These are phyloP conservation scores for Teratosphaeriaceae sp. DNA, from an alignment of 2,329 filamentous ascomycete species.

Conservation along the genomic window DNA sequence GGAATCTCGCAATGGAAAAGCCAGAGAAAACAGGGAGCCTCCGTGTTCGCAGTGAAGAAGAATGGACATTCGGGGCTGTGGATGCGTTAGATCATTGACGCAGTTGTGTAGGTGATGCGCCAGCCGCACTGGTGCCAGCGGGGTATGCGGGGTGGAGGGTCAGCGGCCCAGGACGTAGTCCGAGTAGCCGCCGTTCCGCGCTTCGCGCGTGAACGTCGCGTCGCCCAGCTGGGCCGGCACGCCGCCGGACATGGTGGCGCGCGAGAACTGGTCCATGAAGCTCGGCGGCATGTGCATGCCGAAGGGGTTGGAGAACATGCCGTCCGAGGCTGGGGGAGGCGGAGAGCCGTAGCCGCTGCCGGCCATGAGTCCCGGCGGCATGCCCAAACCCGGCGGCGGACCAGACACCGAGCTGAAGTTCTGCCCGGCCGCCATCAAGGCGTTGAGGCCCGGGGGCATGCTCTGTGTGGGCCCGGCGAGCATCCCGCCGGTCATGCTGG, in stretches of 20 bases:
- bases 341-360: slow-evolving; percentile 12
- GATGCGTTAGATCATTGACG: not conserved
- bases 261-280: not conserved
- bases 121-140: not conserved
- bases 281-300: slow-evolving; percentile 6
- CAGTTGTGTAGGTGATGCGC: not conserved
- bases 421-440: slow-evolving; percentile 59
- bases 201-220: slow-evolving; percentile 1
- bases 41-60: not conserved
- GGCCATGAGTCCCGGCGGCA: slow-evolving; percentile 49
- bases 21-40: not conserved
- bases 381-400: slow-evolving; percentile 73
- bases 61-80: too few relatives aligned
- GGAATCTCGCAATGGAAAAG: not conserved
- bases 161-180: not conserved
- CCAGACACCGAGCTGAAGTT: slow-evolving; percentile 50
- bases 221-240: slow-evolving; percentile 1
- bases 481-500: slow-evolving; percentile 57
- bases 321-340: slow-evolving; percentile 16
- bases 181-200: not conserved
- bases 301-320: slow-evolving; percentile 26
- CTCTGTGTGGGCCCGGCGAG: slow-evolving; percentile 45
- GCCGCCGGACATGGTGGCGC: not conserved
- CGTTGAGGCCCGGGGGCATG: slow-evolving; percentile 50
- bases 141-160: not conserved